Conservation (phyloP, 2,329 filamentous ascomycete genomes). For the Aspergillus neotritici region DNA sequence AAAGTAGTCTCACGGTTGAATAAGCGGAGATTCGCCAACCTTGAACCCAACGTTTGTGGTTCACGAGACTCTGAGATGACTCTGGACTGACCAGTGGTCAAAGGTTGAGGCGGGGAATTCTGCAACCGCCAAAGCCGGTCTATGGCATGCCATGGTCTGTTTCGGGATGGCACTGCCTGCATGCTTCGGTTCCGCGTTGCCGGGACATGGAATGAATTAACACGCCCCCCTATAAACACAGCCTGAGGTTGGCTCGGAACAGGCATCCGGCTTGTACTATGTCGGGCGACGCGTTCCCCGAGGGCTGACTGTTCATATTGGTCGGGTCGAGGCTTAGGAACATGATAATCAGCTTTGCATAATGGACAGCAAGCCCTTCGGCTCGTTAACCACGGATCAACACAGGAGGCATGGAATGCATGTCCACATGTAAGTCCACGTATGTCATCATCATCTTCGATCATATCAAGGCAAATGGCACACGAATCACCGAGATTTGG, state of each 20-base stretch:
- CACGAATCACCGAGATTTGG: slow-evolving; percentile 84
- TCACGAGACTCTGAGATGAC: too few relatives aligned
- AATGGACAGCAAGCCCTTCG: slow-evolving; percentile 92
- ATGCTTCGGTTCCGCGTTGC: slow-evolving; percentile 35
- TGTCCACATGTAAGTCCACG: slow-evolving; percentile 94
- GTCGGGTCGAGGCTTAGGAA: slow-evolving; percentile 77
- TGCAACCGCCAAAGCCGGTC: neutral
- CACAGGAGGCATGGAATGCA: slow-evolving; percentile 90
- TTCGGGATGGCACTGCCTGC: slow-evolving; percentile 18
- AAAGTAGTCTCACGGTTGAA: neutral
- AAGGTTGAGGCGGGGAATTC: too few relatives aligned
- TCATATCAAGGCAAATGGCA: slow-evolving; percentile 88
- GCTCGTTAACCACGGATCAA: slow-evolving; percentile 94
- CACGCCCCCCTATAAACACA: slow-evolving; percentile 30
- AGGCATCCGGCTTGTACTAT: slow-evolving; percentile 20
- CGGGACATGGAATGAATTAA: slow-evolving; percentile 30
- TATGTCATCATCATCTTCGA: slow-evolving; percentile 94
- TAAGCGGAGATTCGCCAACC: too few relatives aligned
- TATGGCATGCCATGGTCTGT: too few relatives aligned
- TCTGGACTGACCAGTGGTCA: too few relatives aligned
- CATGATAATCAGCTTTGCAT: slow-evolving; percentile 97
- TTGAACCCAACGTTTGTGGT: too few relatives aligned
- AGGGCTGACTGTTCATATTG: slow-evolving; percentile 28
- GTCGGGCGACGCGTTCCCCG: slow-evolving; percentile 29
- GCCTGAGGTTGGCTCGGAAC: slow-evolving; percentile 29